Conservation (phyloP, 1,284 basidiomycete genomes). For the Austroboletus novae-zelandiae region DNA sequence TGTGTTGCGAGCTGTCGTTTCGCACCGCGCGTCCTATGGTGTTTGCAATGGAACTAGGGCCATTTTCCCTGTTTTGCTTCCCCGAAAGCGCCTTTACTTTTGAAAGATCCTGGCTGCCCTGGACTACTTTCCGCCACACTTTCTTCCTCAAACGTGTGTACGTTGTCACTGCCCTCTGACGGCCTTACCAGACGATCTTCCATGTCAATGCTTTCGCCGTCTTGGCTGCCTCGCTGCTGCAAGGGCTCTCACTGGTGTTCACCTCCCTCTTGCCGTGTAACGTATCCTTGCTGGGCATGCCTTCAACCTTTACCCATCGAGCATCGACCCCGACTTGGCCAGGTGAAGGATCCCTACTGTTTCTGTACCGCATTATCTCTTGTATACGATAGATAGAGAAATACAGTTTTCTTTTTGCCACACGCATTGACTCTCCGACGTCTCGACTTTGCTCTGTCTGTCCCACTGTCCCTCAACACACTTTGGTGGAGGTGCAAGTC, state of each 20-base stretch:
- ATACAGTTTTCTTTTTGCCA: conserved; percentile 45
- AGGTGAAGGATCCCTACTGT: conserved; percentile 1
- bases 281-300: no score
- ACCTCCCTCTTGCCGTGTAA: no score
- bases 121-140: neutral
- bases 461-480: conserved; percentile 28
- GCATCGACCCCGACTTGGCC: neutral
- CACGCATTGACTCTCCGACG: conserved; percentile 62
- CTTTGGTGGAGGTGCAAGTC: conserved; percentile 15
- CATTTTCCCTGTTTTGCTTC: neutral
- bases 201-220: no score
- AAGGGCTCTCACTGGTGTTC: no score
- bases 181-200: no score
- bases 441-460: conserved; percentile 27
- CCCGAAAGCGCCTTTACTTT: neutral
- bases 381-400: conserved; percentile 35
- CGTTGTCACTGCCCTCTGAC: neutral
- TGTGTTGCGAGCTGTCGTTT: no score
- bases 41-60: neutral
- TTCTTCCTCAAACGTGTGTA: neutral
- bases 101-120: neutral
- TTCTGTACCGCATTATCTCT: conserved; percentile 23
- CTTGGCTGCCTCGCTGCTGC: no score
- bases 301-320: no score
- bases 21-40: neutral